Percentiles rank a stretch among this genome's conserved stretches.
These are phyloP conservation scores for Cicer judaicum DNA, from an alignment of 306 rosid genomes.

Conservation along the genomic window DNA sequence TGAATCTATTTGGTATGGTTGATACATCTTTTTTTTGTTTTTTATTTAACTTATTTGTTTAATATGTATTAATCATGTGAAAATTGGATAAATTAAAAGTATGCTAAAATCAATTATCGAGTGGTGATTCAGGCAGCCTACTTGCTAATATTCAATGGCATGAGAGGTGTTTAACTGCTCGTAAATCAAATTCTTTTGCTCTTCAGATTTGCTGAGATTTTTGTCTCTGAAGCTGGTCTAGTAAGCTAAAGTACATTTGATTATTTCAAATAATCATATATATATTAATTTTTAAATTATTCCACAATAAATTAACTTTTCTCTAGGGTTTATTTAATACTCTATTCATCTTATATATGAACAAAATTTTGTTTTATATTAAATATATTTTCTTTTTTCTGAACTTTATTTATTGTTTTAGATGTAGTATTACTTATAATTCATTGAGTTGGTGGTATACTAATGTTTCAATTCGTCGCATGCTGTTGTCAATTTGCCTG, in stretches of 20 bases:
- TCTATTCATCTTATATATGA: too few relatives aligned
- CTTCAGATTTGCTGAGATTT: slow-evolving; percentile 85
- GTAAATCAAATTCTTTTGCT: slow-evolving; percentile 71
- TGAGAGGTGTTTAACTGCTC: slow-evolving; percentile 74
- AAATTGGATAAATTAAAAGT: neutral
- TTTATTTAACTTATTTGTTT: neutral
- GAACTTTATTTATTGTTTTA: too few relatives aligned
- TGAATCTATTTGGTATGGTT: slow-evolving; percentile 51
- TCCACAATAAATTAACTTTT: neutral
- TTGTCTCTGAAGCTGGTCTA: slow-evolving; percentile 88
- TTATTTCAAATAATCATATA: neutral
- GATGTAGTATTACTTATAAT: too few relatives aligned
- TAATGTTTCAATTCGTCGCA: too few relatives aligned
- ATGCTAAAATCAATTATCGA: slow-evolving; percentile 25
- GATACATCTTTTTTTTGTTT: slow-evolving; percentile 39
- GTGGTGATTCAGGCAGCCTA: slow-evolving; percentile 93
- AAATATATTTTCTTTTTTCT: too few relatives aligned
- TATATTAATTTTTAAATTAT: neutral
- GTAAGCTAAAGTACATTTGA: slow-evolving; percentile 74
- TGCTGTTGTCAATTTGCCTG: too few relatives aligned
- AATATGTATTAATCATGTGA: neutral
- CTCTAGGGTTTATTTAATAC: too few relatives aligned
- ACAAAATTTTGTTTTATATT: too few relatives aligned
- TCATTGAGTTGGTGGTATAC: too few relatives aligned
- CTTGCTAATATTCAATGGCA: slow-evolving; percentile 52